Evolutionary conservation across 805 yeast genomes (phyloP), one percentile per base, ranked within the genome.

Genomic region (Priceomyces carsonii): DNA sequence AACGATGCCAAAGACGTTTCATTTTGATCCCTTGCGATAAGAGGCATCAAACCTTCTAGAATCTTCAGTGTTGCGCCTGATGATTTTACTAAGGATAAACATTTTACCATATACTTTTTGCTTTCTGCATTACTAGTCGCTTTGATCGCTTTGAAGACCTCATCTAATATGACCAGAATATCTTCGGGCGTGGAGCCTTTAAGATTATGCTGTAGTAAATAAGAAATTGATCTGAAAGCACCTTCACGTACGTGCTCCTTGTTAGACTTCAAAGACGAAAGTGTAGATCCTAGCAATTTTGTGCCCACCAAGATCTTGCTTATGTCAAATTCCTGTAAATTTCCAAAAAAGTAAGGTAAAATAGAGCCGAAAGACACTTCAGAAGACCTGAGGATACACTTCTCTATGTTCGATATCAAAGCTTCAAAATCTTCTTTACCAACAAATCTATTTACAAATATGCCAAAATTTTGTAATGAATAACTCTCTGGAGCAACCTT

Each of bases 381-480:
- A 0, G 96, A 82, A 2, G 95, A 78, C 56, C 96, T 75, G 44
- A 90, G 66, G 32, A 83, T 68, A 1, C 90, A 75, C 53, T 84
- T 87, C 49, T 85, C 90, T 32, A 90, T 49, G 13, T 75, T 70
- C 2, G 95, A 87, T 5, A 79, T 58, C 12, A 84, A 49, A 5
- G 44, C 34, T 2, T 58, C 42, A 33, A 80, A 66, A 3, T 59
- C 66, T 12, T 61, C 58, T 9, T 36, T 21, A 6, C 58, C 47
- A 10, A 80, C 50, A 43, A 65, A 71, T 22, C 71, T 70, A 12
- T 53, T 48, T 16, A 79, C 55, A 44, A 77, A 75, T 5, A 61
- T 55, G n/a, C 66, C 68, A 32, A 80, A 64, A 14, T 56, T 43
- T n/a, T 43, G 41, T 52, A 71, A 39, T 39, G 65, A 39, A 51